Evolutionary conservation across 2,329 filamentous ascomycete genomes (phyloP).

Genomic region (Penicillium freii): DNA sequence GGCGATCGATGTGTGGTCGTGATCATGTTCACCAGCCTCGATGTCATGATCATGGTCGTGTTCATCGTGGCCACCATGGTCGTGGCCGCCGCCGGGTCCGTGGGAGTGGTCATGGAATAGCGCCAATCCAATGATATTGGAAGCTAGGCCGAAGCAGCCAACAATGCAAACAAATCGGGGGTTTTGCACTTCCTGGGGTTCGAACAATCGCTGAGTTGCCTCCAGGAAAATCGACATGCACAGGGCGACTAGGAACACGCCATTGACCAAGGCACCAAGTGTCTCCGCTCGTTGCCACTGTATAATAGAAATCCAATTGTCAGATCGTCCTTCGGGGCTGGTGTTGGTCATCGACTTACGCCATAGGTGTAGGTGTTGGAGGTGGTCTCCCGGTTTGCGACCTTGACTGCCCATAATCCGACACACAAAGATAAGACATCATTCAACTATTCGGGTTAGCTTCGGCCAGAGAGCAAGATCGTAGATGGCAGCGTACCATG

Average conservation of each 20-base stretch:
- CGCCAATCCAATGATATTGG: conserved; percentile 84
- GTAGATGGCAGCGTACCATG: conserved; percentile 63
- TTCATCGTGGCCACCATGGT: conserved; percentile 55
- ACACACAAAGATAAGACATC: conserved; percentile 94
- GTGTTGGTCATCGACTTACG: conserved; percentile 52
- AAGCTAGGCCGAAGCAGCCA: conserved; percentile 78
- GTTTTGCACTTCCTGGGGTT: conserved; percentile 82
- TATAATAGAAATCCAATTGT: conserved; percentile 1
- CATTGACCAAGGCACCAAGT: conserved; percentile 92
- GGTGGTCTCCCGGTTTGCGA: conserved; percentile 73
- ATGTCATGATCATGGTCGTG: conserved; percentile 39
- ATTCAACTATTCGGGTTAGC: conserved; percentile 64
- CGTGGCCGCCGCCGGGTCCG: conserved; percentile 50
- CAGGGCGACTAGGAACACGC: conserved; percentile 93
- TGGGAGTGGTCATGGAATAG: conserved; percentile 94
- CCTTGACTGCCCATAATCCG: conserved; percentile 90
- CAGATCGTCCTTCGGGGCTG: conserved; percentile 6
- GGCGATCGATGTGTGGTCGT: not conserved
- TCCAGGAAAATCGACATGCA: conserved; percentile 97
- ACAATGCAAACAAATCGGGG: conserved; percentile 87
- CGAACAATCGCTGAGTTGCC: conserved; percentile 85
- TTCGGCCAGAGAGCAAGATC: not conserved
- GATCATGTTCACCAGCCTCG: conserved; percentile 59
- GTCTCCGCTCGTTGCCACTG: conserved; percentile 98
- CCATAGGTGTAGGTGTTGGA: conserved; percentile 96